A percentile compares a stretch with the other conserved stretches of the same genome.
These are phyloP conservation scores for Leucoagaricus sp. DNA, from an alignment of 1,284 basidiomycete species.

Conservation along the genomic window DNA sequence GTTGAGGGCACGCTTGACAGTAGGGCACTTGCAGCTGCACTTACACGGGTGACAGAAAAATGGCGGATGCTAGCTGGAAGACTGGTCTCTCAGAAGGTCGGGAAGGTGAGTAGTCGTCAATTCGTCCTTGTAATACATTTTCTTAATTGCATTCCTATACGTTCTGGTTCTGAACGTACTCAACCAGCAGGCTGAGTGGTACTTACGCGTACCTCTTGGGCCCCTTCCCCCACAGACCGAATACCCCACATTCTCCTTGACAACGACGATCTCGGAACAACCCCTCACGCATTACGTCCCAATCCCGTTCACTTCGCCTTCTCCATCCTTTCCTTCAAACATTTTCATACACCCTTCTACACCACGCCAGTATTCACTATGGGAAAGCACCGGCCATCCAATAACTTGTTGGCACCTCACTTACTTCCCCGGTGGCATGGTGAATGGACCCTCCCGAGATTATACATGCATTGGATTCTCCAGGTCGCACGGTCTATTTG, in stretches of 20 bases:
- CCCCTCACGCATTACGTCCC: slow-evolving; percentile 34
- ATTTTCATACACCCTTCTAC: slow-evolving; percentile 39
- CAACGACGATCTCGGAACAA: slow-evolving; percentile 30
- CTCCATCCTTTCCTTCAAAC: slow-evolving; percentile 33
- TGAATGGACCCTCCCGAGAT: slow-evolving; percentile 20
- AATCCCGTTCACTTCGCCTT: slow-evolving; percentile 30
- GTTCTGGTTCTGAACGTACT: neutral
- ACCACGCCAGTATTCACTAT: slow-evolving; percentile 34
- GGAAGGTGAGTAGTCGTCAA: no score
- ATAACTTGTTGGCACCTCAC: slow-evolving; percentile 44
- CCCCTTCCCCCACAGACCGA: slow-evolving; percentile 24
- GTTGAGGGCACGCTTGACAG: slow-evolving; percentile 39
- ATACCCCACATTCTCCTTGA: slow-evolving; percentile 36
- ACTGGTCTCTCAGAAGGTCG: slow-evolving; percentile 30
- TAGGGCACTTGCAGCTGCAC: slow-evolving; percentile 29
- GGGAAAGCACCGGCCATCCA: slow-evolving; percentile 33
- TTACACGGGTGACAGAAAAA: slow-evolving; percentile 36
- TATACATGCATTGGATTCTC: slow-evolving; percentile 43
- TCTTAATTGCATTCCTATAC: neutral
- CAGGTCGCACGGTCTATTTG: slow-evolving; percentile 41
- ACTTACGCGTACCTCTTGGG: slow-evolving; percentile 34
- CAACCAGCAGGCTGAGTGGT: slow-evolving; percentile 32
- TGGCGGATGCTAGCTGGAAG: slow-evolving; percentile 43
- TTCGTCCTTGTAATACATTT: slow-evolving; percentile 8
- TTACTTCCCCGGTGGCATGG: slow-evolving; percentile 30